Percentiles rank a stretch among this genome's conserved stretches.
These are phyloP conservation scores for Capronia epimyces DNA, from an alignment of 2,329 filamentous ascomycete species.

Conservation along the genomic window DNA sequence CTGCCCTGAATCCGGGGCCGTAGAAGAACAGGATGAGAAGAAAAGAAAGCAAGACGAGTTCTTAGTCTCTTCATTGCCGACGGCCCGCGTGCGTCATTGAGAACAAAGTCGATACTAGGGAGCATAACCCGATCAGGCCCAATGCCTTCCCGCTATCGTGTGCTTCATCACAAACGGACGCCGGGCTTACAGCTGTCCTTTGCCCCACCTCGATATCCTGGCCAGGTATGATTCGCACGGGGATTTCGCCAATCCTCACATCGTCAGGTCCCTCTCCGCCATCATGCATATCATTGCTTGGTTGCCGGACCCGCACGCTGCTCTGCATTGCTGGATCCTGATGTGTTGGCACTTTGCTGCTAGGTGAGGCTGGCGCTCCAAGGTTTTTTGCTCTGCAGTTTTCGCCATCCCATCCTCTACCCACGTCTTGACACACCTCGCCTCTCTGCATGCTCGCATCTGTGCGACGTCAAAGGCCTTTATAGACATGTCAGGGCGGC, in stretches of 20 bases:
- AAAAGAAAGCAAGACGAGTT: not conserved
- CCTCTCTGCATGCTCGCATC: constrained; percentile 14
- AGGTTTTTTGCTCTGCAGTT: constrained; percentile 15
- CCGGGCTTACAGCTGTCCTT: constrained; percentile 8
- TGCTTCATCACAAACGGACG: constrained; percentile 1
- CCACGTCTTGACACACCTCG: constrained; percentile 21
- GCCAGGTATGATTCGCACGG: constrained; percentile 8
- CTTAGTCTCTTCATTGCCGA: not conserved
- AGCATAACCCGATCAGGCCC: constrained; percentile 6
- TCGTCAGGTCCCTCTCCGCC: constrained; percentile 17
- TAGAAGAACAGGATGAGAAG: constrained; percentile 2
- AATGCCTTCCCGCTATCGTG: constrained; percentile 14
- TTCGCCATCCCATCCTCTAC: constrained; percentile 21
- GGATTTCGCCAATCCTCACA: constrained; percentile 7
- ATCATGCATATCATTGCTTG: constrained; percentile 26
- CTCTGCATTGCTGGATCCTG: constrained; percentile 17
- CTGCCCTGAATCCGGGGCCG: constrained; percentile 12
- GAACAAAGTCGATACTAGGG: not conserved
- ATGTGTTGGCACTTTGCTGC: constrained; percentile 22
- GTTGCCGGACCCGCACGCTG: constrained; percentile 15
- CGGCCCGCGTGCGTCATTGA: not conserved
- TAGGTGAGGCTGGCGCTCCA: constrained; percentile 20
- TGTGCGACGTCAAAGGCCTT: constrained; percentile 18
- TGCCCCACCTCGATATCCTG: constrained; percentile 17
- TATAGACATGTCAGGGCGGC: constrained; percentile 24